Evolutionary conservation across 371 early-diverging fungal genomes (phyloP), one percentile per base, ranked within the genome.

Genomic region (Rhizopus stolonifer): DNA sequence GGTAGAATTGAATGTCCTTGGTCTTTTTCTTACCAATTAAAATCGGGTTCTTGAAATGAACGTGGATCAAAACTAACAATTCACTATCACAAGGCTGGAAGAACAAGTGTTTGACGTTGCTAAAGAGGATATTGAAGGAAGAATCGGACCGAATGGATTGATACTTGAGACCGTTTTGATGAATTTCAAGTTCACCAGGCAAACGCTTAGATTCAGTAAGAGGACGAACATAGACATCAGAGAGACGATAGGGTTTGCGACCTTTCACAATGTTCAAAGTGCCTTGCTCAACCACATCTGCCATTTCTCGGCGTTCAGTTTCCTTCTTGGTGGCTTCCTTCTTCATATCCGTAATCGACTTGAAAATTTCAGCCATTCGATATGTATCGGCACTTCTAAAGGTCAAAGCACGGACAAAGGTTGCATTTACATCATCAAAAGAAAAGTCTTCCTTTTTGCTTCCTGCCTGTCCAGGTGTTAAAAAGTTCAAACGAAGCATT

Each of bases 1-100:
- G 91, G 67, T 93, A 98, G 80, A 99, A 99, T 81, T 99, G 99
- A 36, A 99, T 87, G 69, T 99, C 99, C 77, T 90, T 90, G 1
- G 95, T 96, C 77, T 99, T 99, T 80, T 94, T 96, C 72, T 95
- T 96, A 46, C 96, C 96, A 68, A 99, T 85, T 85, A 99, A 87
- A 56, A 99, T 93, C 1, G 98, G 96, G 70, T 95, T 89, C 64
- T 92, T 91, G 52, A 99, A 85, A 52, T 99, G 98, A 31, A 98
- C 81, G 64, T 99, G 99, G 42, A 99, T 72, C 53, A 99, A 67
- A 10, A 98, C 96, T 50, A 95, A 76, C 36, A 95, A 69, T 72
- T 99, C 99, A 58, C 92, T 83, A 61, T 98, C 97, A 69, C 99
- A 99, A 7, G 96, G 96, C 64, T 99, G 96, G 84, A 96, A 99